phyloP scores from a whole-genome alignment of 2,329 filamentous ascomycete species.

The Uncinocarpus reesii region DNA sequence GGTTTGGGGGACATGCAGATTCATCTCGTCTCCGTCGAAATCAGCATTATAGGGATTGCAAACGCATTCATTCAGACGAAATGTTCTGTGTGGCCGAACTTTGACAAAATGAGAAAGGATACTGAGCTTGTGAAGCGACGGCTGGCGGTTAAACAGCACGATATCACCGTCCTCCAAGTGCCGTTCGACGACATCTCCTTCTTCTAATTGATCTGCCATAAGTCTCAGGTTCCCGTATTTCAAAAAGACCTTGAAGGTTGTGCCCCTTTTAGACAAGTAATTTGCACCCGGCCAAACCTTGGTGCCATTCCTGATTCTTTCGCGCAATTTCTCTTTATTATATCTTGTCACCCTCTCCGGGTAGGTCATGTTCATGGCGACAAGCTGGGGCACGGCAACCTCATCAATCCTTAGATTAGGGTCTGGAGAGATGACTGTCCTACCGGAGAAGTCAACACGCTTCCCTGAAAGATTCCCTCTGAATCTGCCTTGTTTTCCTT shows the following conservation, averaged over 20 bases:
- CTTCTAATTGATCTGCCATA: conserved; percentile 62
- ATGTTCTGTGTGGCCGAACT: conserved; percentile 87
- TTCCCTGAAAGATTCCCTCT: conserved; percentile 95
- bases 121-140: conserved; percentile 94
- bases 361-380: conserved; percentile 95
- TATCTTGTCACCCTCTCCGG: conserved; percentile 77
- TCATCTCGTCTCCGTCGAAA: conserved; percentile 99
- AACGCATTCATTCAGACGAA: conserved; percentile 94
- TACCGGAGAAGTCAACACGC: conserved; percentile 94
- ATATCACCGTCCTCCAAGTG: conserved; percentile 93
- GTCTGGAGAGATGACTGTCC: conserved; percentile 95
- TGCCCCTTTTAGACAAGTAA: conserved; percentile 61
- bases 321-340: conserved; percentile 71
- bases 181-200: conserved; percentile 84
- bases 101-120: conserved; percentile 95
- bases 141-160: conserved; percentile 95
- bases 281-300: conserved; percentile 82
- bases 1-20: conserved; percentile 92
- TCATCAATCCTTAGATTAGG: conserved; percentile 89
- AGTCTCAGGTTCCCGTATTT: conserved; percentile 62
- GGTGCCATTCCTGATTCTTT: conserved; percentile 64
- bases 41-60: conserved; percentile 98
- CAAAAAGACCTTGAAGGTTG: conserved; percentile 61
- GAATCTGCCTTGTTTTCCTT: conserved; percentile 95
- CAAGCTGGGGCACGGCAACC: conserved; percentile 78